Conservation (phyloP, 345 rosid genomes). For the Eucalyptus microcorys region DNA sequence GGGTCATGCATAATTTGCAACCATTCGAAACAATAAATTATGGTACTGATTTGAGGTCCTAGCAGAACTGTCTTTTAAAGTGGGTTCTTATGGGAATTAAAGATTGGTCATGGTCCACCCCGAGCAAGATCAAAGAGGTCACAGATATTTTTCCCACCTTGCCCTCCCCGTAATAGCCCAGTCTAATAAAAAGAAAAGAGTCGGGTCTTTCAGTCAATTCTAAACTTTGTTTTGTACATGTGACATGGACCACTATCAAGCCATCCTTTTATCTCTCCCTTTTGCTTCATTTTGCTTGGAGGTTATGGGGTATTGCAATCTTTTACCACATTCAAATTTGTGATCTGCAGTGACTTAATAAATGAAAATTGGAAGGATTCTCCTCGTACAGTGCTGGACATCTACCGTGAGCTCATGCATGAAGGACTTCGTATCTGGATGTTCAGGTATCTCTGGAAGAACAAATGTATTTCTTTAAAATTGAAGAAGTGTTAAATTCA, state of each 20-base stretch:
- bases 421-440: slow-evolving; percentile 83
- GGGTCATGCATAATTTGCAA: background rate
- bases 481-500: background rate
- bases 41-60: background rate
- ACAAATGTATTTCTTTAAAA: background rate
- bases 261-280: background rate
- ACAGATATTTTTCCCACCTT: background rate
- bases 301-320: background rate
- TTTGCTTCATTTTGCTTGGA: background rate
- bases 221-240: background rate
- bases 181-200: background rate
- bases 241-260: background rate
- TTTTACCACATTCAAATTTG: background rate
- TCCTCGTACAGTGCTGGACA: slow-evolving; percentile 56
- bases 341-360: slow-evolving; percentile 32
- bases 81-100: background rate
- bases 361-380: slow-evolving; percentile 56
- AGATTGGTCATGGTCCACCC: background rate
- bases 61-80: background rate
- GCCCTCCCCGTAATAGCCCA: background rate
- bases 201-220: background rate
- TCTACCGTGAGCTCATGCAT: slow-evolving; percentile 65
- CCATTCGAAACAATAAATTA: background rate
- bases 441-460: slow-evolving; percentile 53
- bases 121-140: background rate